Base-by-base conservation (phyloP, 306 rosid genomes). In the Urtica urens region DNA sequence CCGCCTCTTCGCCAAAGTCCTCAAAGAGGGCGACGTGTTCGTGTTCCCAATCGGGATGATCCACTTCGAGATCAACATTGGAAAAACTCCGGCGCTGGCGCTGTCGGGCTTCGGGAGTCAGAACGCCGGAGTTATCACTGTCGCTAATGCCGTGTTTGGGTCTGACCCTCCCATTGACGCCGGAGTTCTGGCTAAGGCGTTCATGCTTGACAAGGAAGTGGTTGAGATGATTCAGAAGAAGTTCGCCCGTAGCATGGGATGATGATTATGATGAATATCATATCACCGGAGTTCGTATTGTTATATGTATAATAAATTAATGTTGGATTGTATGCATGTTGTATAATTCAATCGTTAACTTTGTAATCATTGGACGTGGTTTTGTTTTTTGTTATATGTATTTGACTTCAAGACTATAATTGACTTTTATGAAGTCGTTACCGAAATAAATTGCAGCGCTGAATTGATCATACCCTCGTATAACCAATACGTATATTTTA, bases 131-230 rank as follows among this genome's bases (percentile, higher is more conserved):
- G 29, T 14, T 7, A 35, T 34, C 0, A 3, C 45, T 8, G 23
- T 52, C 8, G 46, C 58, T 13, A 68, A 56, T 14, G 35, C 75
- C 4, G 49, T 73, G 51, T 73, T 73, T 62, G 79, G 75, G 40
- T 47, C 79, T 1, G 51, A 45, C 3, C 79, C 79, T 7, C 66
- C 65, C 7, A 60, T 61, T 2, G 34, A 66, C 27, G 14, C 17
- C 0, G 57, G 60, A 2, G 60, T 69, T 48, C 72, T 73, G 8
- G 41, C 72, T 16, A 68, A 73, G 60, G 69, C 75, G 7, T 73
- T 73, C 55, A 72, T 59, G 21, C 59, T 64, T 18, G 69, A 64
- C 42, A 14, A 51, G 21, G 52, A 68, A 0, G 6, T 51, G 14
- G 34, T 69, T 4, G 58, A 38, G 0, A 21, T 40, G 13, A 72